Conservation (phyloP, 1,139 yeast species). For the Meyerozyma athensensis region DNA sequence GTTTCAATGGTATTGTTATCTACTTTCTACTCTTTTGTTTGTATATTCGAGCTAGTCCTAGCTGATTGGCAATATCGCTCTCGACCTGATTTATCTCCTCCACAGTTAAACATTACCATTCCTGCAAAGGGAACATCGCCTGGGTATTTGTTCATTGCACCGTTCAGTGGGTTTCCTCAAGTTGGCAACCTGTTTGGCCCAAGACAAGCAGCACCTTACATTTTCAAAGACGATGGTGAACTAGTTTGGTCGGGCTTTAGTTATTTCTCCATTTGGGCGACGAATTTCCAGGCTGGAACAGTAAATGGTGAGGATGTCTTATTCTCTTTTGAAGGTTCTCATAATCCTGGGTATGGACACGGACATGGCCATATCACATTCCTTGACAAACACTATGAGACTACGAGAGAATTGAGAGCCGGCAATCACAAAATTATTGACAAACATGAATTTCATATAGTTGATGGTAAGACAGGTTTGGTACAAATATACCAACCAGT, state of each 20-base stretch:
- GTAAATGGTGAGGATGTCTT: slow-evolving; percentile 21
- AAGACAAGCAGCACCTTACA: slow-evolving; percentile 27
- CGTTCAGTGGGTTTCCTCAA: slow-evolving; percentile 23
- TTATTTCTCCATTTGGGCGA: slow-evolving; percentile 26
- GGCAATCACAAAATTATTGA: slow-evolving; percentile 28
- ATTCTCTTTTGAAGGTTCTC: slow-evolving; percentile 30
- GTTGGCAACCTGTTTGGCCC: slow-evolving; percentile 19
- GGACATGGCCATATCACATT: slow-evolving; percentile 35
- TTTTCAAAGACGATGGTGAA: slow-evolving; percentile 27
- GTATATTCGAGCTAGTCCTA: slow-evolving; percentile 4
- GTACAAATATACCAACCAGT: slow-evolving; percentile 29
- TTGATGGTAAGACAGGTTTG: slow-evolving; percentile 23
- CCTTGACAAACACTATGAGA: slow-evolving; percentile 22
- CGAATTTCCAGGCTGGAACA: slow-evolving; percentile 28
- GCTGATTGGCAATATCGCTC: slow-evolving; percentile 29
- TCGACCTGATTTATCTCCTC: slow-evolving; percentile 31
- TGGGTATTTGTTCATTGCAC: slow-evolving; percentile 30
- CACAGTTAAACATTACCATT: slow-evolving; percentile 25
- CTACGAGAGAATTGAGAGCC: slow-evolving; percentile 25
- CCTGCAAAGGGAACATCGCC: slow-evolving; percentile 19
- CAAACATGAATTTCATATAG: slow-evolving; percentile 31
- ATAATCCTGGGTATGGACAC: slow-evolving; percentile 29
- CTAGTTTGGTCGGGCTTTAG: slow-evolving; percentile 32
- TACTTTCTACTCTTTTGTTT: not conserved
- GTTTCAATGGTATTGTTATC: not conserved